A percentile compares a stretch with the other conserved stretches of the same genome.
Evolutionary conservation across 768 basidiomycete genomes (phyloP).

Genomic region (Tremella fuciformis): DNA sequence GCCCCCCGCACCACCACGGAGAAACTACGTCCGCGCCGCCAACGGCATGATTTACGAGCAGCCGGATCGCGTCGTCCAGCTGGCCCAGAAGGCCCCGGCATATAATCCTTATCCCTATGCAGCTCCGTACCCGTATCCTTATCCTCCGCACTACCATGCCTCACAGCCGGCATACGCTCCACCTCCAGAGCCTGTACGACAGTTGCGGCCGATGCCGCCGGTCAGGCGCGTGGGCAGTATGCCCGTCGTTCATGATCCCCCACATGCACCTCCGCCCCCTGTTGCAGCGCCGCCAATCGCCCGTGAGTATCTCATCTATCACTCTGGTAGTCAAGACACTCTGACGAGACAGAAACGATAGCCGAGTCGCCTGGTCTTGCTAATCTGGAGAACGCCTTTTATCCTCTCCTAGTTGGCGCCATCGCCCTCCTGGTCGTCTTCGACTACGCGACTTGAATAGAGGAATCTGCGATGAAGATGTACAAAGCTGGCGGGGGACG

Average conservation of each 20-base stretch:
- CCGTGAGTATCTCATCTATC: background rate
- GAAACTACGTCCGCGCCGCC: background rate
- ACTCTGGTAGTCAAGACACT: background rate
- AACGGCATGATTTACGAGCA: conserved; percentile 3
- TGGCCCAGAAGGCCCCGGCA: background rate
- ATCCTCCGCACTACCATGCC: too few relatives aligned
- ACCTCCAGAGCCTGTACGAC: too few relatives aligned
- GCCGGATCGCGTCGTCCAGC: background rate
- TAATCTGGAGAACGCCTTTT: conserved; percentile 48
- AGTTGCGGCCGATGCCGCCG: too few relatives aligned
- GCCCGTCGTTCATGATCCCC: background rate
- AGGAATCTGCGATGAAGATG: too few relatives aligned
- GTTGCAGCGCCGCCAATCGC: background rate
- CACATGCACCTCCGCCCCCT: background rate
- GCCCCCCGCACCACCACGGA: background rate
- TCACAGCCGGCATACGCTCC: too few relatives aligned
- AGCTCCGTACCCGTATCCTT: too few relatives aligned
- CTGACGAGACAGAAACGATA: background rate
- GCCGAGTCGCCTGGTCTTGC: conserved; percentile 18
- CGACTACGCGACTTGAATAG: conserved; percentile 37
- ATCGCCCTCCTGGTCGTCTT: conserved; percentile 49
- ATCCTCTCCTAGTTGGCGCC: conserved; percentile 48
- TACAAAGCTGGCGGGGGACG: too few relatives aligned
- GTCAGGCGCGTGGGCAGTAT: too few relatives aligned
- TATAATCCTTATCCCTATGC: too few relatives aligned